Evolutionary conservation across 228 moss, liverwort and hornwort genomes (phyloP), one percentile per base, ranked within the genome.

Genomic region (Sphagnum magellanicum): DNA sequence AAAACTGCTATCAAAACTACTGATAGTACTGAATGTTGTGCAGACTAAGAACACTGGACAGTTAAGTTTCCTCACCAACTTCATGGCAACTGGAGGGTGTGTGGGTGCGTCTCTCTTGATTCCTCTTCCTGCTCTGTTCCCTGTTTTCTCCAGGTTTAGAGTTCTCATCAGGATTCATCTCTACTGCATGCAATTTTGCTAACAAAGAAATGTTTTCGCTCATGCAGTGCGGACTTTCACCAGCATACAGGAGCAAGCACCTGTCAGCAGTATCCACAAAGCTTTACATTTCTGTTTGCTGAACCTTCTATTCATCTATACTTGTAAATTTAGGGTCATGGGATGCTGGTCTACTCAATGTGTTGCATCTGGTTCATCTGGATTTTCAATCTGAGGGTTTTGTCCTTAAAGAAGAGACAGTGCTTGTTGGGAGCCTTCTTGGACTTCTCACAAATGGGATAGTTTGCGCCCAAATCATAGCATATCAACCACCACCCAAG

Each of bases 21-120:
- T 32, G 3, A 32, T 32, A 32, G 5, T 63, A 52, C 67, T 66
- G 59, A 6, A 48, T 14, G 3, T 5, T 68, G 50, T 75, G 73
- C 84, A 84, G 80, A 82, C 75, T 51, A 91, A 88, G 77, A 90
- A 78, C 75, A 93, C 97, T 0, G 97, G 97, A 50, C 93, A 93
- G 76, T 83, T 97, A 13, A 97, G 97, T 66, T 88, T 93, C 50
- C 65, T 79, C 50, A 91, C 97, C 17, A 91, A 84, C 64, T 78
- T 93, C 53, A 77, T 97, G 89, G 79, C 86, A 47, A 76, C 91
- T n/a, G 81, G 48, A 1, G 93, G 97, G 6, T 82, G 84, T 60
- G 78, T 79, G 53, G 84, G 84, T 84, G 72, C 16, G 63, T 55
- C 47, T 47, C 57, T 12, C n/a, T 59, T 13, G 16, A 9, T 47